These are phyloP conservation scores for Blastocystis sp. DNA, from an alignment of 352 stramenopile genomes.

Conservation along the genomic window DNA sequence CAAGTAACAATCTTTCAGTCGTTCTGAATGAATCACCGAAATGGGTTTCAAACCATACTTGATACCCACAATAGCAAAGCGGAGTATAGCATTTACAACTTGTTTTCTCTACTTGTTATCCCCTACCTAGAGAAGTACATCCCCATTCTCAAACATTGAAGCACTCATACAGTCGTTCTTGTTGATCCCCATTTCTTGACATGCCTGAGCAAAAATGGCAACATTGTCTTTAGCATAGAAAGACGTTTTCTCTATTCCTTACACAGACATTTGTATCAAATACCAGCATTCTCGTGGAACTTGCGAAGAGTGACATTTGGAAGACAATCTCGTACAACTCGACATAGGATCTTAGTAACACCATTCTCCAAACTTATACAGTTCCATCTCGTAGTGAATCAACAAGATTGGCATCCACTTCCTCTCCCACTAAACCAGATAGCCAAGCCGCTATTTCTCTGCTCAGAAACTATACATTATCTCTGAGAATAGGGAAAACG, in stretches of 20 bases:
- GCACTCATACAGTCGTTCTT: conserved; percentile 18
- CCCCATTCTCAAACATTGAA: conserved; percentile 4
- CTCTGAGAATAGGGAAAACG: not conserved
- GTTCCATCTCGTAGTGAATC: not conserved
- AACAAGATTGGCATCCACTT: not conserved
- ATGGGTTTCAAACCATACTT: conserved; percentile 22
- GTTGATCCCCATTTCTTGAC: not conserved
- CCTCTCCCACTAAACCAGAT: conserved; percentile 3
- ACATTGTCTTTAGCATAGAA: conserved; percentile 36
- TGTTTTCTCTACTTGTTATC: not conserved
- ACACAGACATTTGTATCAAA: not conserved
- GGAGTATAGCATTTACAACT: conserved; percentile 5
- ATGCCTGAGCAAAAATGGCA: not conserved
- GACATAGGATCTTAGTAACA: not conserved
- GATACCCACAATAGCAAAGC: not conserved
- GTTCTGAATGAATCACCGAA: not conserved
- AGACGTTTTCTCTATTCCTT: not conserved
- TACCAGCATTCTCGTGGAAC: not conserved
- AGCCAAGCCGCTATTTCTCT: not conserved
- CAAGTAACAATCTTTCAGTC: not conserved
- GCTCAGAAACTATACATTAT: not conserved
- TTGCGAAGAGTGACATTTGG: not conserved
- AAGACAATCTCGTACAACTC: not conserved
- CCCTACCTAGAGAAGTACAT: not conserved
- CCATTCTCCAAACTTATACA: not conserved